phyloP scores from a whole-genome alignment of 208 protist genomes.

The Acanthamoeba royreba region DNA sequence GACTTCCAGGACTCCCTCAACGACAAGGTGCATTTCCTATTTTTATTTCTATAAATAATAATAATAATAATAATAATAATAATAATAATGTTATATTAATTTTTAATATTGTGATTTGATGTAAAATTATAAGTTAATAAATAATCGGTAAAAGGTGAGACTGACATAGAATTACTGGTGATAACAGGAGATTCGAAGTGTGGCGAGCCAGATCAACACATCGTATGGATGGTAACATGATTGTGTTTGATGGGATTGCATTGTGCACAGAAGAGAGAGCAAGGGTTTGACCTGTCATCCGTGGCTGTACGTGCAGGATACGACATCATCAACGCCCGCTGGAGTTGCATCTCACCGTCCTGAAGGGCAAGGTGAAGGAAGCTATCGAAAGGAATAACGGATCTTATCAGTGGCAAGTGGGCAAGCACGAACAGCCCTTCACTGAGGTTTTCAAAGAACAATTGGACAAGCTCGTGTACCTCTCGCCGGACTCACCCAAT shows the following conservation, averaged over 20 bases:
- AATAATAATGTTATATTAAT: not conserved
- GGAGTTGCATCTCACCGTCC: not conserved
- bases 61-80: not conserved
- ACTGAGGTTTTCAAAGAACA: not conserved
- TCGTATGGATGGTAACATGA: conserved; percentile 33
- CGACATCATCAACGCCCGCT: not conserved
- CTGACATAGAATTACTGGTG: not conserved
- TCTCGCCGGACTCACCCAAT: conserved; percentile 12
- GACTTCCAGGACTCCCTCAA: not conserved
- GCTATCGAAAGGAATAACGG: not conserved
- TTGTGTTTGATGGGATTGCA: not conserved
- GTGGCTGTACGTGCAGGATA: not conserved
- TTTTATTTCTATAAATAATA: not conserved
- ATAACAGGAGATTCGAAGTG: conserved; percentile 12
- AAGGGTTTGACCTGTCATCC: not conserved
- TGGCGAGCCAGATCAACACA: conserved; percentile 26
- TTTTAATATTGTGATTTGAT: not conserved
- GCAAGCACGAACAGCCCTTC: not conserved
- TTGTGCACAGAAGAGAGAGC: not conserved
- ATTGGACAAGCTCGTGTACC: not conserved
- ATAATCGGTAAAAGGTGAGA: not conserved
- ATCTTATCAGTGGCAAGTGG: not conserved
- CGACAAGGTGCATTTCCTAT: not conserved
- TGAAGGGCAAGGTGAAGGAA: not conserved
- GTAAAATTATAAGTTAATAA: not conserved